phyloP scores from a whole-genome alignment of 2,329 filamentous ascomycete species.

The Ilyonectria robusta region DNA sequence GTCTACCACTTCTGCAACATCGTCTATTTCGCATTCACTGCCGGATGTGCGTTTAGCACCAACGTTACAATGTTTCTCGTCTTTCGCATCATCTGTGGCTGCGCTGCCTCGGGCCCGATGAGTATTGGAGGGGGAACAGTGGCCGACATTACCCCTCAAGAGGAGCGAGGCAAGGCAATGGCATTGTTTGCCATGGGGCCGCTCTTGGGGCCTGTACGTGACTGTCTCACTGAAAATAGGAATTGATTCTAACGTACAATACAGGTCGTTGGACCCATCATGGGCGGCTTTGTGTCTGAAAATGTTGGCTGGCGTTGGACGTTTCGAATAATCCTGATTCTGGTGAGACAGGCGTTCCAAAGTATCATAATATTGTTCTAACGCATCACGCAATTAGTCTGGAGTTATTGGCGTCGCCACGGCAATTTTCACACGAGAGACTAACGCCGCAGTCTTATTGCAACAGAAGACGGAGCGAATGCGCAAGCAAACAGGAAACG shows the following conservation, averaged over 20 bases:
- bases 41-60: constrained; percentile 35
- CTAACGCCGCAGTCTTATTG: constrained; percentile 33
- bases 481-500: constrained; percentile 36
- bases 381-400: background rate
- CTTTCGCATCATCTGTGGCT: constrained; percentile 35
- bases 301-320: constrained; percentile 66
- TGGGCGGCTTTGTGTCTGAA: constrained; percentile 63
- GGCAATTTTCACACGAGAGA: constrained; percentile 48
- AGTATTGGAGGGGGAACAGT: constrained; percentile 37
- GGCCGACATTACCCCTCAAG: constrained; percentile 30
- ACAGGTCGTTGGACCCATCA: constrained; percentile 44
- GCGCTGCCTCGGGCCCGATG: constrained; percentile 37
- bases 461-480: constrained; percentile 13
- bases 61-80: constrained; percentile 34
- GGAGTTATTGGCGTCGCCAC: constrained; percentile 2
- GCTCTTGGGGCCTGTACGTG: constrained; percentile 65
- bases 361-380: background rate
- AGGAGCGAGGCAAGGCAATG: constrained; percentile 70
- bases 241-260: accelerated
- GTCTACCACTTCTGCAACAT: constrained; percentile 34
- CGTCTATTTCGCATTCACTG: constrained; percentile 24
- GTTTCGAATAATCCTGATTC: constrained; percentile 65
- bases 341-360: constrained; percentile 26
- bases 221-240: background rate
- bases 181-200: constrained; percentile 74